Percentiles rank a stretch among this genome's conserved stretches.
Conservation (phyloP, 1,284 basidiomycete genomes). For the Boletus semigastroideus region DNA sequence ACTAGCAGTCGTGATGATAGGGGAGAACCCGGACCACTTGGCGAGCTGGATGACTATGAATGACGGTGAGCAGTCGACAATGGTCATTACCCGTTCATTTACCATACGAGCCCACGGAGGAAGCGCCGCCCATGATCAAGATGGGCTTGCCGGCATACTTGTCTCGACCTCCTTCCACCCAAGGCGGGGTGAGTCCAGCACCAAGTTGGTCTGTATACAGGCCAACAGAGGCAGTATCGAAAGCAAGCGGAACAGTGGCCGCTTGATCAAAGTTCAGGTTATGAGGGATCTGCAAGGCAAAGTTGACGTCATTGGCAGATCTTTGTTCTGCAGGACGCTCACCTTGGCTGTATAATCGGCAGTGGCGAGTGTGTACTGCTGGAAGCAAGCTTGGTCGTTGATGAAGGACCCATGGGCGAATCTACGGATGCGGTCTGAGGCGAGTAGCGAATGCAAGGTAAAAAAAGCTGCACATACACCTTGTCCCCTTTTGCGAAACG, state of each 20-base stretch:
- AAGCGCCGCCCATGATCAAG: constrained; percentile 45
- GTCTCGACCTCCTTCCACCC: constrained; percentile 33
- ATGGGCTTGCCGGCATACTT: constrained; percentile 40
- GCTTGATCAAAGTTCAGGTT: constrained; percentile 34
- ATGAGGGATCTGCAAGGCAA: constrained; percentile 20
- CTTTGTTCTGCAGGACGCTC: too few species aligned
- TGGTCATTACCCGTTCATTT: constrained; percentile 5
- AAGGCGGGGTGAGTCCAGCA: constrained; percentile 32
- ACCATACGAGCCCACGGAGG: constrained; percentile 45
- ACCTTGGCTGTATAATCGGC: constrained; percentile 35
- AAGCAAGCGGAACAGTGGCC: constrained; percentile 36
- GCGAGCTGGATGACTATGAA: constrained; percentile 53
- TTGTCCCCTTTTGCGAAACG: constrained; percentile 40
- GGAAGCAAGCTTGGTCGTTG: constrained; percentile 27
- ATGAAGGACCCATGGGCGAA: constrained; percentile 23
- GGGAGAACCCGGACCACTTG: constrained; percentile 50
- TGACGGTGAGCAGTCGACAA: neutral
- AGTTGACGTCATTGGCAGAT: constrained; percentile 9
- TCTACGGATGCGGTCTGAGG: constrained; percentile 2
- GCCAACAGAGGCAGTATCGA: constrained; percentile 38
- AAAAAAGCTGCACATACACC: constrained; percentile 29
- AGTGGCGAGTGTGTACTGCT: constrained; percentile 32
- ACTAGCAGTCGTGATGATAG: constrained; percentile 55
- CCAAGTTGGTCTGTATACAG: constrained; percentile 32
- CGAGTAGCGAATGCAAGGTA: too few species aligned